Percentiles rank a stretch among this genome's conserved stretches.
Evolutionary conservation across 176 grass and related monocot species (phyloP).

Genomic region (Aegilops speltoides): DNA sequence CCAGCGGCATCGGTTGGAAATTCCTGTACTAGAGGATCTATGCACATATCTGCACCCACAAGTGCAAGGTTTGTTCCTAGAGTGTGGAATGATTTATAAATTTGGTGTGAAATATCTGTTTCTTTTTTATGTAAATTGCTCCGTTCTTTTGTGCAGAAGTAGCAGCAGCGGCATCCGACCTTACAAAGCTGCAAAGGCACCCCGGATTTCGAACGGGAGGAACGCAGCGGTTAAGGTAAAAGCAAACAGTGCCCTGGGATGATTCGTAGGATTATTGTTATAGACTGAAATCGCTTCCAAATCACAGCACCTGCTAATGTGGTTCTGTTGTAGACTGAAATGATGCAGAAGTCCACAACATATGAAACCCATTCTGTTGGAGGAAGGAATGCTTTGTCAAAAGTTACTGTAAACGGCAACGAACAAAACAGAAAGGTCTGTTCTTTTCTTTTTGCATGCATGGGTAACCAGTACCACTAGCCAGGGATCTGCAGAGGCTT

Average conservation of each 20-base stretch:
- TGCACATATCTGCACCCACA: conserved; percentile 17
- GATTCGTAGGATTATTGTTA: neutral
- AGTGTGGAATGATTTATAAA: neutral
- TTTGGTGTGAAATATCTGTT: neutral
- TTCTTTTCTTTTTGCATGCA: neutral
- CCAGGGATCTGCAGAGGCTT: neutral
- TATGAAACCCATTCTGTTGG: neutral
- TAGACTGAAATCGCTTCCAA: neutral
- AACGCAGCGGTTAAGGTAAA: conserved; percentile 34
- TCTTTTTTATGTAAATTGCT: neutral
- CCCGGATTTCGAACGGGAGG: conserved; percentile 13
- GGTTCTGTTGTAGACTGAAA: conserved; percentile 23
- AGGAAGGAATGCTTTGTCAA: conserved; percentile 9
- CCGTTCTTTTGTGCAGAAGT: conserved; percentile 38
- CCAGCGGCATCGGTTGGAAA: conserved; percentile 11
- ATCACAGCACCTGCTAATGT: neutral
- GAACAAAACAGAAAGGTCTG: conserved; percentile 38
- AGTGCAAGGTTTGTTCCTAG: conserved; percentile 26
- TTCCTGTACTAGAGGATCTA: conserved; percentile 1
- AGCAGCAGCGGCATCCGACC: conserved; percentile 6
- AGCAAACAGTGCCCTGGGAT: neutral
- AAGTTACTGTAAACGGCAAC: neutral
- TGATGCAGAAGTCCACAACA: conserved; percentile 17
- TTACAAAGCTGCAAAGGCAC: conserved; percentile 29
- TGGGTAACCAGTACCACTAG: neutral